Conservation (phyloP, 108 stramenopile genomes). For the Skeletonema costatum region DNA sequence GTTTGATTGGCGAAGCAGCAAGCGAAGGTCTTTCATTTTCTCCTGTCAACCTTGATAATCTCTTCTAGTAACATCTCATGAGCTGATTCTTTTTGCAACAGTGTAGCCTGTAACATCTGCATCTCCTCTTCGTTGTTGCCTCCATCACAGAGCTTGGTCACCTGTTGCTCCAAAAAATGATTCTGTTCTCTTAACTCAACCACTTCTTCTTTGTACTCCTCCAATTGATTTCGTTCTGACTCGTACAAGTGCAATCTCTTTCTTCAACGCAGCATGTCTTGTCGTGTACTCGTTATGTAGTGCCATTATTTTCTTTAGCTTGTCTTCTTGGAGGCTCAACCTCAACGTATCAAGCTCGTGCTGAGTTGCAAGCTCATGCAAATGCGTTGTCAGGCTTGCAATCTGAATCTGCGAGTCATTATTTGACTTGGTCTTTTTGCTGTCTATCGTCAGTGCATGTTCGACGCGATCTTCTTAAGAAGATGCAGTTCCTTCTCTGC, state of each 20-base stretch:
- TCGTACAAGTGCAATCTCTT: constrained; percentile 17
- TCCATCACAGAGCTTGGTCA: neutral
- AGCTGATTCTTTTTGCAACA: neutral
- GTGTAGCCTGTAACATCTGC: neutral
- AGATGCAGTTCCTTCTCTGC: constrained; percentile 35
- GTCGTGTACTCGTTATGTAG: constrained; percentile 37
- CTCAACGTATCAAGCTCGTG: constrained; percentile 19
- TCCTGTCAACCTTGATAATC: neutral
- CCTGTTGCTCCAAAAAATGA: constrained; percentile 30
- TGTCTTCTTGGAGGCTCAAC: constrained; percentile 21
- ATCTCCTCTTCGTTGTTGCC: neutral
- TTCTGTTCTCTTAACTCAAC: constrained; percentile 33
- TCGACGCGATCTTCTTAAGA: neutral
- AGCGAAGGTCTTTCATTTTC: neutral
- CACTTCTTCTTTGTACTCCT: constrained; percentile 23
- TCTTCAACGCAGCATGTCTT: constrained; percentile 17
- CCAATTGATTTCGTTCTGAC: constrained; percentile 4
- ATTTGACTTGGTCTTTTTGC: constrained; percentile 3
- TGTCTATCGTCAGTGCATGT: neutral
- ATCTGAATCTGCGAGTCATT: neutral
- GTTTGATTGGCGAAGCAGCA: constrained; percentile 5
- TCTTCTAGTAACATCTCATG: neutral
- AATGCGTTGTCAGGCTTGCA: constrained; percentile 9
- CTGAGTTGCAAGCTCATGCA: constrained; percentile 20
- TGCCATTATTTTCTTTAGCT: constrained; percentile 22